These are phyloP conservation scores for Populus hybrid DNA, from an alignment of 441 rosid species.

Conservation along the genomic window DNA sequence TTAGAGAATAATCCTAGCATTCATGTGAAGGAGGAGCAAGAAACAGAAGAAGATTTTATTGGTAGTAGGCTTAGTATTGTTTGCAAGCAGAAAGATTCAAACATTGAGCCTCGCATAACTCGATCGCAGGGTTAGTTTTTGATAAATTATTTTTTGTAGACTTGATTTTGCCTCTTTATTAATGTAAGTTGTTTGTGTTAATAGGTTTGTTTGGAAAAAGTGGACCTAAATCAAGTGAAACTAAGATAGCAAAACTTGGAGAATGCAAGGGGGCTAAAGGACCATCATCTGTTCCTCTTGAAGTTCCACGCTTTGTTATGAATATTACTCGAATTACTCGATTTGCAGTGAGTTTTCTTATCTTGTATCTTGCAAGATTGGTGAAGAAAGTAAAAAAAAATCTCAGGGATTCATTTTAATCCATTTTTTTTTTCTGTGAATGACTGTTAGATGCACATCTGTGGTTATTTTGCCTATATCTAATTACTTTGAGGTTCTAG, in stretches of 20 bases:
- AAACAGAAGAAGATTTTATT: not conserved
- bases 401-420: not conserved
- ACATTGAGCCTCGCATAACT: not conserved
- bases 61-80: not conserved
- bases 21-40: conserved; percentile 18
- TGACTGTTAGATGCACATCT: not conserved
- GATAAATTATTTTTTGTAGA: not conserved
- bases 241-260: not conserved
- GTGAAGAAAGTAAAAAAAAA: not conserved
- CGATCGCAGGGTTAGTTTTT: not conserved
- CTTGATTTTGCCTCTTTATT: not conserved
- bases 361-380: not conserved
- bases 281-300: not conserved
- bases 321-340: not conserved
- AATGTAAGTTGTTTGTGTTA: not conserved
- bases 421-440: not conserved
- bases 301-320: not conserved
- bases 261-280: not conserved
- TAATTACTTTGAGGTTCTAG: not conserved
- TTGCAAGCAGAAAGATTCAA: conserved; percentile 18
- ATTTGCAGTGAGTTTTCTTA: not conserved
- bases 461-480: not conserved
- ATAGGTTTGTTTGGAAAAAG: conserved; percentile 15
- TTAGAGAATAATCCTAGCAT: not conserved
- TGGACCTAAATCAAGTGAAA: not conserved